Evolutionary conservation across 352 stramenopile genomes (phyloP), one percentile per base, ranked within the genome.

Genomic region (Blastocystis sp.): DNA sequence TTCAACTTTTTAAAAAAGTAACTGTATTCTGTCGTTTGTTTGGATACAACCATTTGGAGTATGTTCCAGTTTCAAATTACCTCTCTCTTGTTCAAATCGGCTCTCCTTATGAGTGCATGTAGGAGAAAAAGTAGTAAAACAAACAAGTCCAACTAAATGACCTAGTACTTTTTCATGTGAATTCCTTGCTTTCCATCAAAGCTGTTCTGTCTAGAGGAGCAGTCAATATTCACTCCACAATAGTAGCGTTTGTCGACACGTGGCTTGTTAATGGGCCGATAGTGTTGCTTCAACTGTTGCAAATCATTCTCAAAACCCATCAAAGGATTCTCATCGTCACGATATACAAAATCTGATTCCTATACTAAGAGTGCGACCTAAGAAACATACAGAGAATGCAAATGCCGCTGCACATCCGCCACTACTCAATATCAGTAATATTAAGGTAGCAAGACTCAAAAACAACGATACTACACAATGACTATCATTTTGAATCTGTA

Each of bases 221-320:
- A 77, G 18, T 77, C 39, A 15, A 77, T 45, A 55, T 77, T 77
- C 23, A 77, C n/a, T 47, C 66, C 66, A 56, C 66, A 77, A n/a
- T 77, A 77, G n/a, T 56, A 77, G 7, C 66, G 66, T 56, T 53
- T 77, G 11, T 55, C 50, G 13, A 37, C 29, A 8, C 66, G 66
- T 20, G 50, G 8, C 43, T 77, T 45, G 39, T 77, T 77, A 37
- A 77, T 37, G 3, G 26, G 0, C 56, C 66, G 43, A 55, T 77
- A 77, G n/a, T 45, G 66, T 37, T 55, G 9, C 23, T 39, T 39
- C 50, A 53, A 9, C 56, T n/a, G 29, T 11, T 53, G 50, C n/a
- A 45, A 56, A 77, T 20, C n/a, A 56, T 18, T 53, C 13, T 77
- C 66, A 18, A 55, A 23, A 54, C 43, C 66, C 43, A 53, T 56